Evolutionary conservation across 2,329 filamentous ascomycete species (phyloP).

Genomic region (Penicillium sp.): DNA sequence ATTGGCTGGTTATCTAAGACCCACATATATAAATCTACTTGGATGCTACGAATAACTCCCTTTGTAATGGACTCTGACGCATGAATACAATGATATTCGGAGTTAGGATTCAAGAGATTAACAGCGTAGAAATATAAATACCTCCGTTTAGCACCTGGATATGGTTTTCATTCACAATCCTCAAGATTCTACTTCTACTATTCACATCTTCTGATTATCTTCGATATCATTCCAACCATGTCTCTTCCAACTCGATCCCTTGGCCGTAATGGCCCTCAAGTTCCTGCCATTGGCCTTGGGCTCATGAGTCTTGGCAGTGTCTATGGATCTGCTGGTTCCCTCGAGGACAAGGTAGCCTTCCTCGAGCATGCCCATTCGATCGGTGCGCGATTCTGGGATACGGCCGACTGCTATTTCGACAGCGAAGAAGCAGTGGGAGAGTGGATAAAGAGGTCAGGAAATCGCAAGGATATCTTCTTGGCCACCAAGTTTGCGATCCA

Average conservation of each 20-base stretch:
- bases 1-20: background rate
- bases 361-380: slow-evolving; percentile 30
- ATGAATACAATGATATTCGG: background rate
- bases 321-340: slow-evolving; percentile 15
- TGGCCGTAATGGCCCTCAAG: slow-evolving; percentile 16
- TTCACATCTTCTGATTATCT: background rate
- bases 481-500: slow-evolving; percentile 39
- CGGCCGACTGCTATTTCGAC: slow-evolving; percentile 32
- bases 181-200: background rate
- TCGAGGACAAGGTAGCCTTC: slow-evolving; percentile 13
- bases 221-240: background rate
- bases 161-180: background rate
- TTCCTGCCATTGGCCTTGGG: slow-evolving; percentile 22
- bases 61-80: background rate
- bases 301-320: slow-evolving; percentile 16
- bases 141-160: background rate
- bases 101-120: background rate
- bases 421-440: slow-evolving; percentile 31
- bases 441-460: slow-evolving; percentile 40
- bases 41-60: background rate
- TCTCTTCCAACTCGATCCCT: slow-evolving; percentile 8
- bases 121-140: slow-evolving; percentile 9
- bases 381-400: slow-evolving; percentile 33
- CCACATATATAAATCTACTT: background rate
- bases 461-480: slow-evolving; percentile 42